Evolutionary conservation across 345 rosid genomes (phyloP).

Genomic region (Eucalyptus regnans): DNA sequence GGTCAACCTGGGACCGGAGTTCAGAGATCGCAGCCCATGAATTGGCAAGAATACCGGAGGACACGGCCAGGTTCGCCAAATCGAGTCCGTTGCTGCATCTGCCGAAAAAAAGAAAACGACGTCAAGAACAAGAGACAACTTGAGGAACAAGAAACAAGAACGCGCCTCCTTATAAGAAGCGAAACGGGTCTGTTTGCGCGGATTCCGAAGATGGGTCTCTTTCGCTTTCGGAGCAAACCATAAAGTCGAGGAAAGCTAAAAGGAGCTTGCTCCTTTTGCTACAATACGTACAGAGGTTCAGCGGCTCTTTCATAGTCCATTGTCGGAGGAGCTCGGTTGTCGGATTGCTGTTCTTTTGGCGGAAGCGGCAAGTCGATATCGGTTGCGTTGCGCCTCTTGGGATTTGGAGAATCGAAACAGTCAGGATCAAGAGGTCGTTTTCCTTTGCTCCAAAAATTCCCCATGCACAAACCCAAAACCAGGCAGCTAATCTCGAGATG

Average conservation of each 20-base stretch:
- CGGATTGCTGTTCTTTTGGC: not conserved
- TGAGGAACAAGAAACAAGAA: not conserved
- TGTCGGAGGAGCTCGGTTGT: not conserved
- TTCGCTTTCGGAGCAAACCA: not conserved
- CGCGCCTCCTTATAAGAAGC: not conserved
- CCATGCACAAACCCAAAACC: not conserved
- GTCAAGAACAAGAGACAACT: not conserved
- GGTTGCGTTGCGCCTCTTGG: not conserved
- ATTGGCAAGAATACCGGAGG: constrained; percentile 25
- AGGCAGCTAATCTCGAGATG: not conserved
- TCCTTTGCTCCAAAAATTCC: not conserved
- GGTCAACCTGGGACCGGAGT: not conserved
- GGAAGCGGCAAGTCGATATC: not conserved
- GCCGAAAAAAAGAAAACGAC: not conserved
- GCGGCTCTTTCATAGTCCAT: not conserved
- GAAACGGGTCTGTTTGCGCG: not conserved
- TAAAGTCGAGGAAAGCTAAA: not conserved
- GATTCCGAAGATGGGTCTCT: not conserved
- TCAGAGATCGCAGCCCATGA: constrained; percentile 24
- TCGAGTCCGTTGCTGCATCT: constrained; percentile 21
- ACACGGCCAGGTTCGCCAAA: constrained; percentile 32
- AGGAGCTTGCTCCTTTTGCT: not conserved
- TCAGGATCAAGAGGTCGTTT: not conserved
- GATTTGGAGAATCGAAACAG: not conserved
- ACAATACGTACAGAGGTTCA: not conserved